Evolutionary conservation across 345 rosid genomes (phyloP).

Genomic region (Ceriops decandra): DNA sequence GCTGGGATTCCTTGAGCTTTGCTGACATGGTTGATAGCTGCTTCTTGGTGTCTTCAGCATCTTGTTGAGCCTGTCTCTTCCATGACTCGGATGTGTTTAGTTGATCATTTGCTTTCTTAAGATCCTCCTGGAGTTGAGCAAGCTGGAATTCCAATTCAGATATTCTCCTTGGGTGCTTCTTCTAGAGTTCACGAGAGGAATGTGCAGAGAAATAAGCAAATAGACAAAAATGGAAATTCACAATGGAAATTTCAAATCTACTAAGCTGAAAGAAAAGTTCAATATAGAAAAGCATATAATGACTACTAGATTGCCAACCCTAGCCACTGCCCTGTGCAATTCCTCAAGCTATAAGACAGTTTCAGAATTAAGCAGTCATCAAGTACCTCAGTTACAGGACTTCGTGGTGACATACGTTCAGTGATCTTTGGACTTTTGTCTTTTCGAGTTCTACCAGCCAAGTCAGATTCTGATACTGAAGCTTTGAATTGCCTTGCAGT

Average conservation of each 20-base stretch:
- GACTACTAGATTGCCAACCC: not conserved
- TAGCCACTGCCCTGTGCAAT: not conserved
- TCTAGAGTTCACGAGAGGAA: slow-evolving; percentile 39
- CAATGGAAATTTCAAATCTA: slow-evolving; percentile 4
- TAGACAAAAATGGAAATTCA: slow-evolving; percentile 6
- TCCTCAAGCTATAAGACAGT: not conserved
- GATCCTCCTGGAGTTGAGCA: slow-evolving; percentile 74
- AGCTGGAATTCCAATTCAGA: slow-evolving; percentile 64
- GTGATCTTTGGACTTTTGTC: slow-evolving; percentile 65
- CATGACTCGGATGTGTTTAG: slow-evolving; percentile 60
- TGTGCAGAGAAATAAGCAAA: slow-evolving; percentile 6
- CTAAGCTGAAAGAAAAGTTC: not conserved
- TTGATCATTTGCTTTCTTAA: slow-evolving; percentile 73
- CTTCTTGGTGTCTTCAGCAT: slow-evolving; percentile 75
- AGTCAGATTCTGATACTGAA: slow-evolving; percentile 42
- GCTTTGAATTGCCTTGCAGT: slow-evolving; percentile 65
- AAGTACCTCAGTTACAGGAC: slow-evolving; percentile 67
- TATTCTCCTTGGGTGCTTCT: slow-evolving; percentile 50
- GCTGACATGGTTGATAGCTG: slow-evolving; percentile 47
- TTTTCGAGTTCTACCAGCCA: slow-evolving; percentile 52
- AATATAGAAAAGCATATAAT: not conserved
- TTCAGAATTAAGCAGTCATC: slow-evolving; percentile 6
- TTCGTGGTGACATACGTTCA: slow-evolving; percentile 69
- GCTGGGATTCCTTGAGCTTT: slow-evolving; percentile 59
- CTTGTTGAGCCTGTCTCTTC: slow-evolving; percentile 66